A percentile compares a stretch with the other conserved stretches of the same genome.
phyloP scores from a whole-genome alignment of 768 basidiomycete genomes.

The Boletus barrowsii region DNA sequence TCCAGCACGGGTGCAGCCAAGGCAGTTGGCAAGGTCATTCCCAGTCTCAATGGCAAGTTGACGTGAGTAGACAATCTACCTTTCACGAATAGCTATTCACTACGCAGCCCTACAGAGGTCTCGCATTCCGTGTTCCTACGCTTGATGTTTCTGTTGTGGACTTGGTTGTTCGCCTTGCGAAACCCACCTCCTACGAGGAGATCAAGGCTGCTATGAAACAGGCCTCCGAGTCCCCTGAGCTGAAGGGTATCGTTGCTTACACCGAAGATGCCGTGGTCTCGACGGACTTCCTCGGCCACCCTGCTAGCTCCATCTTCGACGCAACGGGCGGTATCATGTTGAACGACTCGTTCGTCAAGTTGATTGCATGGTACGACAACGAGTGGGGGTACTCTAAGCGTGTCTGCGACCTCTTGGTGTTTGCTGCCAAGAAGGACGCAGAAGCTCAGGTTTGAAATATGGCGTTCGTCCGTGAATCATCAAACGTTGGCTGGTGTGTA shows the following conservation, averaged over 20 bases:
- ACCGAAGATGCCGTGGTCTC: constrained; percentile 94
- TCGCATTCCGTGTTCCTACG: constrained; percentile 96
- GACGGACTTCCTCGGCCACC: constrained; percentile 84
- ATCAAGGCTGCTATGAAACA: constrained; percentile 86
- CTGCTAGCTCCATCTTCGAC: constrained; percentile 88
- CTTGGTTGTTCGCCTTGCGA: constrained; percentile 90
- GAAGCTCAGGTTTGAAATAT: constrained; percentile 19
- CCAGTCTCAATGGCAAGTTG: constrained; percentile 93
- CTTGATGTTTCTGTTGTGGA: constrained; percentile 98
- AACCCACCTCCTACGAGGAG: constrained; percentile 78
- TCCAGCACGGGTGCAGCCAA: constrained; percentile 99
- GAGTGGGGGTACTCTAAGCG: constrained; percentile 94
- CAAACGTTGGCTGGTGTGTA: constrained; percentile 11
- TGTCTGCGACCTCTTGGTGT: constrained; percentile 86
- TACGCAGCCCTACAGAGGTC: constrained; percentile 50
- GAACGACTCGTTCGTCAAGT: constrained; percentile 92
- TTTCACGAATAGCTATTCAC: neutral
- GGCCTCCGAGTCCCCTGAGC: constrained; percentile 60
- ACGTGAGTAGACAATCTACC: constrained; percentile 55
- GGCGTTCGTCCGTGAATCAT: neutral
- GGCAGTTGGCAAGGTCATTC: constrained; percentile 98
- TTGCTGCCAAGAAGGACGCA: constrained; percentile 71
- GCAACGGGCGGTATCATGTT: constrained; percentile 90
- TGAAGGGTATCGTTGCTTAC: constrained; percentile 81
- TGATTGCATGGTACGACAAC: constrained; percentile 94